Evolutionary conservation across 2,329 filamentous ascomycete species (phyloP).

Genomic region (Fusarium temperatum): DNA sequence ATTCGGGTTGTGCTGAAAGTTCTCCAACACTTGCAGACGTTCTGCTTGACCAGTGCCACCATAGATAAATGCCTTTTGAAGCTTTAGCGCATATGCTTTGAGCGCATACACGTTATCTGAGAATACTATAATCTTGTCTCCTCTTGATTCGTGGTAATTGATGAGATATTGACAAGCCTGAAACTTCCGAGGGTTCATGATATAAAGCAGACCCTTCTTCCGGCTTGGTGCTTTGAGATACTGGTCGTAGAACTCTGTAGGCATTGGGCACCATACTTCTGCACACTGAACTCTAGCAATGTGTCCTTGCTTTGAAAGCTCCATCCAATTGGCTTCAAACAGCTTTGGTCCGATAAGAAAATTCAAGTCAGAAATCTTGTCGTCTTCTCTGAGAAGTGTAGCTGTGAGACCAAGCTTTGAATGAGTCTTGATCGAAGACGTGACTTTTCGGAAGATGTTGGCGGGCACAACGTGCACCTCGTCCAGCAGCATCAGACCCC

Average conservation of each 20-base stretch:
- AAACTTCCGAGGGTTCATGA: constrained; percentile 98
- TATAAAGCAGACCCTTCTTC: constrained; percentile 72
- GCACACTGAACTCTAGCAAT: constrained; percentile 98
- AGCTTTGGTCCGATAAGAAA: constrained; percentile 97
- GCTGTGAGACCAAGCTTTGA: constrained; percentile 95
- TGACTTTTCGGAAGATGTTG: constrained; percentile 95
- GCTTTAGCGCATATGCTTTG: constrained; percentile 82
- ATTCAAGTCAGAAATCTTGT: constrained; percentile 97
- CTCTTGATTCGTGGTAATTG: constrained; percentile 92
- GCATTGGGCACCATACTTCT: constrained; percentile 99
- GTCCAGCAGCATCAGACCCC: constrained; percentile 96
- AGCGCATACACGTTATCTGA: constrained; percentile 97
- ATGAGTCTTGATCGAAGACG: constrained; percentile 91
- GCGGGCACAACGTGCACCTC: constrained; percentile 98
- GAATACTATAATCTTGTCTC: constrained; percentile 98
- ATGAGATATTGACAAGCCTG: constrained; percentile 98
- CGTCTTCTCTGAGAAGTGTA: constrained; percentile 92
- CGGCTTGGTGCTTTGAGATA: constrained; percentile 76
- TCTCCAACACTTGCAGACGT: constrained; percentile 86
- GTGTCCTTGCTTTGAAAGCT: constrained; percentile 94
- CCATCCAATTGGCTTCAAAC: constrained; percentile 99
- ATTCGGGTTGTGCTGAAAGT: constrained; percentile 91
- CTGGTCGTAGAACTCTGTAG: constrained; percentile 95
- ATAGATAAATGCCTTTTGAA: constrained; percentile 90
- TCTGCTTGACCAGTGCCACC: constrained; percentile 88